These are phyloP conservation scores for Penicillium flavigenum DNA, from an alignment of 495 filamentous ascomycete genomes.

Conservation along the genomic window DNA sequence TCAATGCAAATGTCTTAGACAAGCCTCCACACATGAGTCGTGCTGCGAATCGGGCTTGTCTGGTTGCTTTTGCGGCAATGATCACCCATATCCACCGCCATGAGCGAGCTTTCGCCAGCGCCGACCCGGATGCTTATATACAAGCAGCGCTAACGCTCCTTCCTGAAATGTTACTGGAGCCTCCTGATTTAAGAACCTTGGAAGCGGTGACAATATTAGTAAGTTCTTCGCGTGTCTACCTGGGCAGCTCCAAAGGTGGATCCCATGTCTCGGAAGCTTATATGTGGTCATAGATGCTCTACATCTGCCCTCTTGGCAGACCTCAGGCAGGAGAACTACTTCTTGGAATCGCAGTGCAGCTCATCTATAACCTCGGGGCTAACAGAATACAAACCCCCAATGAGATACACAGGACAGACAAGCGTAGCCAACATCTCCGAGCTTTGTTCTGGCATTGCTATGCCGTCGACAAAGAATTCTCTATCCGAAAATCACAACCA, in stretches of 20 bases:
- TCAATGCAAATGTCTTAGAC: conserved; percentile 20
- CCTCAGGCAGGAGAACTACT: conserved; percentile 24
- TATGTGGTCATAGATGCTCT: conserved; percentile 20
- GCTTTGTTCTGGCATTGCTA: conserved; percentile 41
- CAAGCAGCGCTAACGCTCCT: conserved; percentile 23
- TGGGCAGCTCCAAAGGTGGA: neutral
- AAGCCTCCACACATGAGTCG: conserved; percentile 10
- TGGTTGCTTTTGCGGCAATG: conserved; percentile 29
- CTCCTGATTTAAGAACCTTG: conserved; percentile 22
- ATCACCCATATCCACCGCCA: conserved; percentile 29
- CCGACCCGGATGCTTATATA: conserved; percentile 28
- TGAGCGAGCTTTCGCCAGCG: conserved; percentile 20
- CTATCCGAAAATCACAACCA: conserved; percentile 28
- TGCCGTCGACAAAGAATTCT: conserved; percentile 34
- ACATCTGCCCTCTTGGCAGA: conserved; percentile 26
- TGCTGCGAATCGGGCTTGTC: conserved; percentile 24
- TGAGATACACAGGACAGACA: conserved; percentile 6
- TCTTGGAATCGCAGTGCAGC: conserved; percentile 23
- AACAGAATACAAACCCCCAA: conserved; percentile 12
- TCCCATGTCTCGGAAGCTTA: neutral
- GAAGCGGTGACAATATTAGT: conserved; percentile 29
- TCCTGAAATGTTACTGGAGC: conserved; percentile 27
- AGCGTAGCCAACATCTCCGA: conserved; percentile 28
- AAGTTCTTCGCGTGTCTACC: conserved; percentile 4
- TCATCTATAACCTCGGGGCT: conserved; percentile 25